Evolutionary conservation across 2,329 filamentous ascomycete species (phyloP).

Genomic region (Graphilbum ipis-grandicollis): DNA sequence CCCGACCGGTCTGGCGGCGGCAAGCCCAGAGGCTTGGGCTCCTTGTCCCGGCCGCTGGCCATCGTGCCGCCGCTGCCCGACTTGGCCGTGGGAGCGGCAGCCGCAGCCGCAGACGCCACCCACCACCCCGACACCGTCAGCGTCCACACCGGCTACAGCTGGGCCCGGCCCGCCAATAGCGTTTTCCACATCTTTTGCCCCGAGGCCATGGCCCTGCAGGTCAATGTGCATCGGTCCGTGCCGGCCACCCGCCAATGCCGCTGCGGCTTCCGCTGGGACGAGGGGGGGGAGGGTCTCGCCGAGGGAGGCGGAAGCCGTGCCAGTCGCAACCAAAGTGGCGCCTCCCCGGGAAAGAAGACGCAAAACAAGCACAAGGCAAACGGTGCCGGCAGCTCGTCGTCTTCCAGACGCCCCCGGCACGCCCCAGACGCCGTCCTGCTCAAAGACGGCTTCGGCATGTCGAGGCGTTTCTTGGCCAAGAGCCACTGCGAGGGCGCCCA

Average conservation of each 20-base stretch:
- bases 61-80: too few relatives aligned
- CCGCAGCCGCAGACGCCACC: neutral
- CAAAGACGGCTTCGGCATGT: conserved; percentile 22
- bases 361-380: conserved; percentile 6
- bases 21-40: too few relatives aligned
- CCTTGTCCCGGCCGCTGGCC: too few relatives aligned
- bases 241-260: conserved; percentile 13
- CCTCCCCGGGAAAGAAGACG: too few relatives aligned
- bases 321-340: neutral
- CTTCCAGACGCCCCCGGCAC: neutral
- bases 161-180: conserved; percentile 16
- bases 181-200: conserved; percentile 23
- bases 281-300: neutral
- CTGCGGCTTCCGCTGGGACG: conserved; percentile 20
- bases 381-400: neutral
- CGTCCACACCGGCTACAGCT: conserved; percentile 1
- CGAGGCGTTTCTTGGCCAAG: conserved; percentile 21
- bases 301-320: neutral
- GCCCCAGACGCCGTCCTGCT: conserved; percentile 9
- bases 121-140: conserved; percentile 1
- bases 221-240: conserved; percentile 14
- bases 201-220: conserved; percentile 21
- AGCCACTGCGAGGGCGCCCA: conserved; percentile 17
- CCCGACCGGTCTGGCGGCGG: neutral
- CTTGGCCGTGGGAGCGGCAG: too few relatives aligned